Base-by-base conservation (phyloP, 2,329 filamentous ascomycete species). In the Aspergillus carbonarius region DNA sequence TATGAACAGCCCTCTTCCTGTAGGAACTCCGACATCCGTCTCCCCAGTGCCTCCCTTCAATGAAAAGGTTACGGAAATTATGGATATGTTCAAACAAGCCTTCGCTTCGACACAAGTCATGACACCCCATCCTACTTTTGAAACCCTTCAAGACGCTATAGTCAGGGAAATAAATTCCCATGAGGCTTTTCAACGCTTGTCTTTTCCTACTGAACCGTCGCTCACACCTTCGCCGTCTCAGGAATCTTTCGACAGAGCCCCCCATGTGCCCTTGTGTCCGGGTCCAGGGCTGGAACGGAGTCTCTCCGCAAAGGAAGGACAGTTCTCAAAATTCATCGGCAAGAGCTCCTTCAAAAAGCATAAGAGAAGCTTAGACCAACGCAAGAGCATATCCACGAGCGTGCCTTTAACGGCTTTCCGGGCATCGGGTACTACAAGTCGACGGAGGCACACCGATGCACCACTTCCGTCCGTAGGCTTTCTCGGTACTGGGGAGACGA, bases 81-180 rank as follows among this genome's bases (percentile, higher is more conserved):
- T 78, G 74, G 71, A 73, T 25, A 64, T 78, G 61, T 76, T 78
- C 52, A 74, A 65, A 52, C 73, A 76, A 62, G 74, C 74, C 5
- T 76, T 73, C 47, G 64, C 54, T 35, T 70, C 74, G 2, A 66
- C 67, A 6, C 69, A 71, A 47, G 59, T 57, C 8, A 54, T 68
- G 7, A 70, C 64, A n/a, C 60, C 71, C 1, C 66, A 74, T 46
- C 71, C 76, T 13, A 76, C 74, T 1, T 76, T 74, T 54, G 76
- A 78, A 60, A 73, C 72, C 5, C 63, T 78, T 13, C 75, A 78
- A 58, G 76, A 78, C 65, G 70, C 75, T 15, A 78, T 78, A 39
- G 66, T 78, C 32, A 74, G 76, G 9, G 76, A 78, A 57, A 76
- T 78, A 52, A 78, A 78, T 55, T 78, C 74, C 3, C 76, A 78